phyloP scores from a whole-genome alignment of 164 flowering plant species.

The Warburgia ugandensis region DNA sequence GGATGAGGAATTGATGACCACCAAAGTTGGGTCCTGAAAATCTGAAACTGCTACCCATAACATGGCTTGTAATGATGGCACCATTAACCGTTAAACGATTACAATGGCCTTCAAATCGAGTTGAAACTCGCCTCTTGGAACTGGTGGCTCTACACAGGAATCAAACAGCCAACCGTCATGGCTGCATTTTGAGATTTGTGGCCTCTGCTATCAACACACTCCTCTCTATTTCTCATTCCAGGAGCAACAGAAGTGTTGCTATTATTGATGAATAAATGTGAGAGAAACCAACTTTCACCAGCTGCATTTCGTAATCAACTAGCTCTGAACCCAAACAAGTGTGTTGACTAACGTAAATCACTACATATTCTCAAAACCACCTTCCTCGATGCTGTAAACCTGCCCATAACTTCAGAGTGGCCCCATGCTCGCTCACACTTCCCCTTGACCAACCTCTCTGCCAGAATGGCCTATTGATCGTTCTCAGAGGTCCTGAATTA shows the following conservation, averaged over 20 bases:
- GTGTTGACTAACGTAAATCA: too few relatives aligned
- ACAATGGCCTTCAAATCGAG: not conserved
- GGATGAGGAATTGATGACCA: not conserved
- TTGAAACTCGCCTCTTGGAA: too few relatives aligned
- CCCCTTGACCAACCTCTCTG: constrained; percentile 43
- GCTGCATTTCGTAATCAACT: too few relatives aligned
- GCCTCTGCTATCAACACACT: not conserved
- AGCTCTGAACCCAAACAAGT: too few relatives aligned
- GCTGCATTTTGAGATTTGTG: not conserved
- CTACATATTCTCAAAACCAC: too few relatives aligned
- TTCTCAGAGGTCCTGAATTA: constrained; percentile 60
- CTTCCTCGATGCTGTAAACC: not conserved
- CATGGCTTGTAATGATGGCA: not conserved
- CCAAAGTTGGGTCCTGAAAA: not conserved
- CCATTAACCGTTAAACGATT: not conserved
- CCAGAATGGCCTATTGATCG: constrained; percentile 42
- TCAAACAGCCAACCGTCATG: too few relatives aligned
- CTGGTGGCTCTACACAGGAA: too few relatives aligned
- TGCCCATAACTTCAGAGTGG: constrained; percentile 18
- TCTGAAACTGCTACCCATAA: not conserved
- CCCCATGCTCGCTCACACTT: constrained; percentile 58
- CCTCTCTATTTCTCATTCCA: not conserved
- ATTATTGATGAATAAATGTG: constrained; percentile 3
- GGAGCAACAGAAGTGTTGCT: not conserved
- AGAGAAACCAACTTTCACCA: too few relatives aligned